A percentile compares a stretch with the other conserved stretches of the same genome.
phyloP scores from a whole-genome alignment of 2,329 filamentous ascomycete genomes.

The Aspergillus fijiensis region DNA sequence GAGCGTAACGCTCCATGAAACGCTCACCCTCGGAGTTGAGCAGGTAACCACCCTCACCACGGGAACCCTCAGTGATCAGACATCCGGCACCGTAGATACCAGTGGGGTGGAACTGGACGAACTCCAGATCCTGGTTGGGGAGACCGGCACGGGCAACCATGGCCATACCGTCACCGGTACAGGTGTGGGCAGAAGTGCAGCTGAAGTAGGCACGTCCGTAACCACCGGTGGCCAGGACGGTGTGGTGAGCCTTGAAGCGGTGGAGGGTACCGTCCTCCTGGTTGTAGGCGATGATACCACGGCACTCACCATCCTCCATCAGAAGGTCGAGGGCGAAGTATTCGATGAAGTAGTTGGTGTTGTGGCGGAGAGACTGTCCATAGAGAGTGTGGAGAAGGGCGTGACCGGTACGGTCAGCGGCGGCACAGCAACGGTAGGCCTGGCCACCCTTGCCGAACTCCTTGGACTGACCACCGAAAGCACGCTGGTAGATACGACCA shows the following conservation, averaged over 20 bases:
- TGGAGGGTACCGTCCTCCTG: conserved; percentile 98
- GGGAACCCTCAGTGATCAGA: conserved; percentile 95
- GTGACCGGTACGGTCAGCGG: conserved; percentile 94
- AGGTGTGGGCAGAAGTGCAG: conserved; percentile 97
- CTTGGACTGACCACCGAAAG: conserved; percentile 95
- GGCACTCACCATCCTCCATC: conserved; percentile 96
- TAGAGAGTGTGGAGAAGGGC: conserved; percentile 98
- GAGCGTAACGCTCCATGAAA: conserved; percentile 99
- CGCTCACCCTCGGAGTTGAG: conserved; percentile 97
- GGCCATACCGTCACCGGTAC: conserved; percentile 98
- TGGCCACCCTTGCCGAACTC: conserved; percentile 96
- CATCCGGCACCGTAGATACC: conserved; percentile 98
- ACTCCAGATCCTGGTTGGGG: conserved; percentile 98
- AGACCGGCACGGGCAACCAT: conserved; percentile 98
- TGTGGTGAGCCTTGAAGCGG: conserved; percentile 95
- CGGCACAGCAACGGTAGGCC: conserved; percentile 95
- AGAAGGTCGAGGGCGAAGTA: conserved; percentile 96
- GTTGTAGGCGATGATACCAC: conserved; percentile 96
- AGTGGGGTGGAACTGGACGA: conserved; percentile 98
- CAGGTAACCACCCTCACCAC: conserved; percentile 97
- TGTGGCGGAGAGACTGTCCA: conserved; percentile 92
- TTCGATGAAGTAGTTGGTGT: conserved; percentile 99
- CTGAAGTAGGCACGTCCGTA: conserved; percentile 98
- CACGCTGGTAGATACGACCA: conserved; percentile 97
- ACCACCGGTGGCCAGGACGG: conserved; percentile 92